Conservation (phyloP, 495 filamentous ascomycete genomes). For the Tetracladium setigerum region DNA sequence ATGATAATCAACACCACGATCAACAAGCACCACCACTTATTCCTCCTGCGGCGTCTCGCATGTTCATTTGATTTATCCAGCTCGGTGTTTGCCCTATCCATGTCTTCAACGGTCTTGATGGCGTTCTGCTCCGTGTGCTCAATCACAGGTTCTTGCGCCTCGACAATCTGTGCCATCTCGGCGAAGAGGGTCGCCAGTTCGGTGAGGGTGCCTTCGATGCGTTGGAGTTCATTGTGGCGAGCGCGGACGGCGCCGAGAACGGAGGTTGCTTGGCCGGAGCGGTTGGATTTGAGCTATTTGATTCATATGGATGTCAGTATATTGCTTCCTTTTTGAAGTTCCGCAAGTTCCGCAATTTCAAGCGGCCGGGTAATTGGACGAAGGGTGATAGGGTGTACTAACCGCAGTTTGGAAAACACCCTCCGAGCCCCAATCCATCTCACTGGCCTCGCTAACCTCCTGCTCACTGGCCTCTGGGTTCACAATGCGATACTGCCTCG, state of each 20-base stretch:
- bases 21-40: conserved; percentile 66
- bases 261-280: conserved; percentile 53
- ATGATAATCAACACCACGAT: conserved; percentile 48
- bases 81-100: conserved; percentile 51
- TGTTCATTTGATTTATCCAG: conserved; percentile 52
- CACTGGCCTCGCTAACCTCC: conserved; percentile 54
- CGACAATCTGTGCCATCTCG: conserved; percentile 57
- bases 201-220: conserved; percentile 58
- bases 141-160: conserved; percentile 53
- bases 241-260: conserved; percentile 65
- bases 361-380: background rate
- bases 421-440: conserved; percentile 64
- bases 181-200: conserved; percentile 60
- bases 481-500: conserved; percentile 66
- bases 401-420: conserved; percentile 72
- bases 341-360: background rate
- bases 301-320: conserved; percentile 3
- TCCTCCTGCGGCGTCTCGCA: conserved; percentile 48
- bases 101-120: conserved; percentile 46
- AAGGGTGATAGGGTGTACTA: conserved; percentile 10
- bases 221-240: conserved; percentile 68
- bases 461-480: conserved; percentile 62
- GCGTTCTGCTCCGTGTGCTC: conserved; percentile 46
- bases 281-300: conserved; percentile 58
- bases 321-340: background rate